Base-by-base conservation (phyloP, 768 basidiomycete species). In the Suillus placidus region DNA sequence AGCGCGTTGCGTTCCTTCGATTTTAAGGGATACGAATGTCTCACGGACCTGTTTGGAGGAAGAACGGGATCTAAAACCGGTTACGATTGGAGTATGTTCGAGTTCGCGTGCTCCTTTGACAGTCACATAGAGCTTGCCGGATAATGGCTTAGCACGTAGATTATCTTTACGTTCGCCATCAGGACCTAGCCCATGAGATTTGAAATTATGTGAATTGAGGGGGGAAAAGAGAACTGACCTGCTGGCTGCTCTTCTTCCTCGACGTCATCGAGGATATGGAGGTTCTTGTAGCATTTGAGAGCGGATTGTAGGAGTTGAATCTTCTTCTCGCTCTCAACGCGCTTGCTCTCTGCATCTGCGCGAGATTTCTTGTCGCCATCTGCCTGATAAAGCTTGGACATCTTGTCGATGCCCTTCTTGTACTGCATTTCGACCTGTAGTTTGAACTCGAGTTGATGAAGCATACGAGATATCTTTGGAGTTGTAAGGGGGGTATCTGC, bases 381-480 rank as follows among this genome's bases (percentile, higher is more conserved):
- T 6, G 92, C 93, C 72, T 94, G 89, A 77, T 98, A 98, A 38
- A 98, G 84, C 78, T 93, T 96, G 43, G 91, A 93, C 97, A 99
- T 99, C 83, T 98, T 98, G 80, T 99, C 96, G 69, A 98, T 97
- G 49, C 97, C 97, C 76, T 90, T 87, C 83, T 96, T 97, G 83
- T 98, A 98, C 80, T 99, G 95, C 81, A 92, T 87, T 80, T 99
- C 97, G 69, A 99, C 94, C 78, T 97, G 94, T 63, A 98, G 88
- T 81, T 99, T 99, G 87, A 98, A 99, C 79, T 99, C 96, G 67
- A 99, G 89, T 78, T 98, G 96, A 79, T 98, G 96, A 60, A 99
- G 87, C 96, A 99, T 98, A 71, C 88, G 88, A 49, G 95, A 93
- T 76, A 99, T 99, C 83, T 97, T 99, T 70, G 93, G 91, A 2